Base-by-base conservation (phyloP, 2,329 filamentous ascomycete species). In the Claviceps quebecensis region DNA sequence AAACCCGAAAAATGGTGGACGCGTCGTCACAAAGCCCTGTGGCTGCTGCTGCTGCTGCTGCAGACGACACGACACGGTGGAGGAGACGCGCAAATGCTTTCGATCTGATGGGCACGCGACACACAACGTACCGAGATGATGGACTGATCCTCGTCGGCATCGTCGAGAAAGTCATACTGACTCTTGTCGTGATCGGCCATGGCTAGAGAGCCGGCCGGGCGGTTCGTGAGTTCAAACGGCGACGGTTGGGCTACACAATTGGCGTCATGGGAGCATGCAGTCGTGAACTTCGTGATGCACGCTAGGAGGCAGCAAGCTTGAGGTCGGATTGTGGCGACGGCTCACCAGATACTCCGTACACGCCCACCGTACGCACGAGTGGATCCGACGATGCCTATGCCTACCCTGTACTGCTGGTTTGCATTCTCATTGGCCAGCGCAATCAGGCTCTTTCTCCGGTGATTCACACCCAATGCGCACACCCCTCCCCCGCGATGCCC, bases 141-240 rank as follows among this genome's bases (percentile, higher is more conserved):
- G 54, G 72, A 72, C 63, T 70, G 69, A 59, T 75, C 72, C 58
- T 73, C 71, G 58, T 72, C 66, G 59, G 64, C 67, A 61, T 73
- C 72, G 53, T 73, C 70, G 50, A 69, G 63, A 61, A 72, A 72
- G 60, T 64, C 70, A 65, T 74, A 69, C 55, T 70, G 66, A 26
- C 39, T 48, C 58, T 67, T 64, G 58, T 72, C 69, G 54, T 64
- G 60, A 53, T 70, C 67, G 59, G 67, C 67, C 69, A 71, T 71
- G 63, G 63, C 65, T 51, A 50, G 52, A 51, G 52, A 45, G 52
- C 52, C 53, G 37, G 48, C 46, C 49, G 44, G 47, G 47, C 34
- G 45, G 45, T 45, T 34, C 13, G n/a, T 22, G 34, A 17, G 17
- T 37, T 41, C 51, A 52, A 48, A 26, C 47, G 23, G 41, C 34